Evolutionary conservation across 306 rosid species (phyloP).

Genomic region (Adenanthera pavonina): DNA sequence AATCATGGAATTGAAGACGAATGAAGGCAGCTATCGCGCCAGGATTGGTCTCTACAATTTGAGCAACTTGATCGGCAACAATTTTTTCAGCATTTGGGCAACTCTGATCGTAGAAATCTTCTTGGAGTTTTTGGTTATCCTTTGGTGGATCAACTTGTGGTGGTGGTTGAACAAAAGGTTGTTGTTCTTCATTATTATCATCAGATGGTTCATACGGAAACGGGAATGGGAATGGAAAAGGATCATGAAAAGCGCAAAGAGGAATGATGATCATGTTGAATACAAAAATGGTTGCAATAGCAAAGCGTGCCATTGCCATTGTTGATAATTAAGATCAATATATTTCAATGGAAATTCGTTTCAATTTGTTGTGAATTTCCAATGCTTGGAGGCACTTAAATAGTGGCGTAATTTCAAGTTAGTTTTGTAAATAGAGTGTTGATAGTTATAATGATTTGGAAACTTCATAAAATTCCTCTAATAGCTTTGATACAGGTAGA

Average conservation of each 20-base stretch:
- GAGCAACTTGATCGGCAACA: slow-evolving; percentile 27
- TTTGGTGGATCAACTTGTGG: not conserved
- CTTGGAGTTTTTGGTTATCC: not conserved
- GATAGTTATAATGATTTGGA: not conserved
- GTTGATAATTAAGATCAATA: not conserved
- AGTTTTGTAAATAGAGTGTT: not conserved
- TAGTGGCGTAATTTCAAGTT: not conserved
- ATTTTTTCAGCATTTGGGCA: slow-evolving; percentile 64
- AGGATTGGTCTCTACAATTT: slow-evolving; percentile 27
- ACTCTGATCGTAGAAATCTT: slow-evolving; percentile 41
- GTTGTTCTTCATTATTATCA: not conserved
- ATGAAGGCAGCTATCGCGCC: slow-evolving; percentile 45
- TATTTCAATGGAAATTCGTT: not conserved
- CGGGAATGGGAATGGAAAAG: no score
- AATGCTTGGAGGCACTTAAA: not conserved
- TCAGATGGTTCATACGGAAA: not conserved
- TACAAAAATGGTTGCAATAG: not conserved
- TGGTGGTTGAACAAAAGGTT: not conserved
- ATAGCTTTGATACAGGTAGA: not conserved
- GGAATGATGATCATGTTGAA: not conserved
- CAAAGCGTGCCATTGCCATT: not conserved
- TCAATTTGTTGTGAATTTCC: not conserved
- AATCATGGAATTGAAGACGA: slow-evolving; percentile 79
- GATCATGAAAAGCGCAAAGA: not conserved
- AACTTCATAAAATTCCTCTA: not conserved